These are phyloP conservation scores for Globisporangium recalcitrans DNA, from an alignment of 352 stramenopile genomes.

Conservation along the genomic window DNA sequence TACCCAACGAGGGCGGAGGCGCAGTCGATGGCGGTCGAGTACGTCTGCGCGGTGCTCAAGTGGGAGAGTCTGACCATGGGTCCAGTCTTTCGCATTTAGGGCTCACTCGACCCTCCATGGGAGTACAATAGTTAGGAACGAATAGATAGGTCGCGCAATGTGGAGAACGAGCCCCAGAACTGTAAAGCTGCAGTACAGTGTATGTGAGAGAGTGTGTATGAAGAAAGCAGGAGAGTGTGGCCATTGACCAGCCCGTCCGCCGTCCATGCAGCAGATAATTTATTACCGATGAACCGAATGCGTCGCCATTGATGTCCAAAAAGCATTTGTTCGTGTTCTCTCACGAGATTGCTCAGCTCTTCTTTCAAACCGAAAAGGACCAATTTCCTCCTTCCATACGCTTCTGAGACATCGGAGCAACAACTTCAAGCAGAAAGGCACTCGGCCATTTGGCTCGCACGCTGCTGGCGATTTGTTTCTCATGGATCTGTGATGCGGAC, in stretches of 20 bases:
- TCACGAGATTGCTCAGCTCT: not conserved
- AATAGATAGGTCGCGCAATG: not conserved
- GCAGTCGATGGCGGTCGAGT: conserved; percentile 8
- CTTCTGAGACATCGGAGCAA: not conserved
- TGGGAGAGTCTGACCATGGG: conserved; percentile 12
- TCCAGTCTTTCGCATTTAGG: conserved; percentile 12
- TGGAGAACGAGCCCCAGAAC: not conserved
- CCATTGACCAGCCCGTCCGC: too few relatives aligned
- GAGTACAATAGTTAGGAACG: conserved; percentile 9
- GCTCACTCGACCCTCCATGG: not conserved
- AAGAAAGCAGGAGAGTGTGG: not conserved
- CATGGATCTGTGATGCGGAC: too few relatives aligned
- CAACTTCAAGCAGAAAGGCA: not conserved
- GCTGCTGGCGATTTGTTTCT: too few relatives aligned
- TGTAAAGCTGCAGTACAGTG: not conserved
- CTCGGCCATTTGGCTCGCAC: not conserved
- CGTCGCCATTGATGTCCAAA: not conserved
- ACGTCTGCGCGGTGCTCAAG: not conserved
- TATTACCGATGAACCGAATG: not conserved
- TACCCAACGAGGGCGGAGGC: conserved; percentile 13
- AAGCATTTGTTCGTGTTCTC: too few relatives aligned
- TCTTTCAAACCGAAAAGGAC: not conserved
- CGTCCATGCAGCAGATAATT: not conserved
- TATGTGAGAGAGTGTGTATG: not conserved
- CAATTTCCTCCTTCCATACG: not conserved